Evolutionary conservation across 768 basidiomycete species (phyloP).

Genomic region (Podaxis sp.): DNA sequence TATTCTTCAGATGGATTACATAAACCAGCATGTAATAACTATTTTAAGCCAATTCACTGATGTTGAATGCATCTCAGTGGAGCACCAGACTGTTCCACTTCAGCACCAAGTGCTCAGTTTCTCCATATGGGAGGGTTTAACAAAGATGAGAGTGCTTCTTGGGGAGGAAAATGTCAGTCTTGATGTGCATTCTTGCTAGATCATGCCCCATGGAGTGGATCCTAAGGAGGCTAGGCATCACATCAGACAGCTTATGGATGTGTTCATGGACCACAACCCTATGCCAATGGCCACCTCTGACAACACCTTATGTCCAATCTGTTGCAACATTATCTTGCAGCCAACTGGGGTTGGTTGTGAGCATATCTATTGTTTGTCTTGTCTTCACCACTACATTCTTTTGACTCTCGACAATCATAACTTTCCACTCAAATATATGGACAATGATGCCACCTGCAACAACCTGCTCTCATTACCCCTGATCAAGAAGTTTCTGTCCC

Average conservation of each 20-base stretch:
- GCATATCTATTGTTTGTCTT: slow-evolving; percentile 50
- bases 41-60: too few relatives aligned
- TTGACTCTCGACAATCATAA: slow-evolving; percentile 38
- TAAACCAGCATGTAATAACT: too few relatives aligned
- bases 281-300: not conserved
- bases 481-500: slow-evolving; percentile 50
- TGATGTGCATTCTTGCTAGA: slow-evolving; percentile 32
- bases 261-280: not conserved
- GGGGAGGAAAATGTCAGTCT: slow-evolving; percentile 55
- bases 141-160: slow-evolving; percentile 48
- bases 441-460: slow-evolving; percentile 54
- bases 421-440: slow-evolving; percentile 69
- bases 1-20: too few relatives aligned
- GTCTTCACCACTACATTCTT: slow-evolving; percentile 46
- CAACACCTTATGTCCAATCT: slow-evolving; percentile 49
- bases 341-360: slow-evolving; percentile 45
- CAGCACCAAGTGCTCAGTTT: slow-evolving; percentile 42
- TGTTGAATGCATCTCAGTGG: slow-evolving; percentile 44
- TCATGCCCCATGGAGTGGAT: slow-evolving; percentile 51
- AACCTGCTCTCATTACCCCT: slow-evolving; percentile 50
- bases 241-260: slow-evolving; percentile 43
- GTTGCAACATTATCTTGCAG: slow-evolving; percentile 48
- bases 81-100: slow-evolving; percentile 41
- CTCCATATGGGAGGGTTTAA: slow-evolving; percentile 51
- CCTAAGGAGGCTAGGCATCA: slow-evolving; percentile 54